These are phyloP conservation scores for Crassisporium funariophilum DNA, from an alignment of 768 basidiomycete genomes.

Conservation along the genomic window DNA sequence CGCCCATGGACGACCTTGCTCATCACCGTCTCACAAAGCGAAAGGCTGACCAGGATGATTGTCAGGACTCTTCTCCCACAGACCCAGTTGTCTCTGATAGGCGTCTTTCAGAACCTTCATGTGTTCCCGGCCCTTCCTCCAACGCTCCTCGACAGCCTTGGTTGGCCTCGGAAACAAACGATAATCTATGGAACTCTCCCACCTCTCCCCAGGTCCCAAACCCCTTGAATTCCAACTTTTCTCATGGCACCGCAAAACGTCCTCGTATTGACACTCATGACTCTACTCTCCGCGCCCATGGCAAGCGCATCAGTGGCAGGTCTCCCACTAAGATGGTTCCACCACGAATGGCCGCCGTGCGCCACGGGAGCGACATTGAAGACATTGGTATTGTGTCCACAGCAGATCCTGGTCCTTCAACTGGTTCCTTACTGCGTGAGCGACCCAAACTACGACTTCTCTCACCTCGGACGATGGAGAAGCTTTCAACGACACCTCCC, in stretches of 20 bases:
- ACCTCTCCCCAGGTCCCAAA: conserved; percentile 33
- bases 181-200: conserved; percentile 29
- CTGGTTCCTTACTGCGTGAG: conserved; percentile 43
- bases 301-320: conserved; percentile 10
- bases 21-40: conserved; percentile 65
- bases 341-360: conserved; percentile 30
- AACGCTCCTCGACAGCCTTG: conserved; percentile 46
- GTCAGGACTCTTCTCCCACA: conserved; percentile 25
- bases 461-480: background rate
- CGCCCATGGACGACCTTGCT: conserved; percentile 64
- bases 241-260: conserved; percentile 37
- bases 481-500: conserved; percentile 14
- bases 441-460: conserved; percentile 12
- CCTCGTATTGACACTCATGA: conserved; percentile 41
- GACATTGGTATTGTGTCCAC: conserved; percentile 48
- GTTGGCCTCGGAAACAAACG: conserved; percentile 21
- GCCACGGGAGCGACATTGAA: conserved; percentile 43
- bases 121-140: conserved; percentile 14
- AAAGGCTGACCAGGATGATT: conserved; percentile 61
- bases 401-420: conserved; percentile 45
- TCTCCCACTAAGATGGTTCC: conserved; percentile 26
- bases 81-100: conserved; percentile 37
- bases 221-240: conserved; percentile 29
- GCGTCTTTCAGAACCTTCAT: conserved; percentile 21
- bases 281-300: conserved; percentile 20